Conservation (phyloP, 768 basidiomycete species). For the Macrocybe gigantea region DNA sequence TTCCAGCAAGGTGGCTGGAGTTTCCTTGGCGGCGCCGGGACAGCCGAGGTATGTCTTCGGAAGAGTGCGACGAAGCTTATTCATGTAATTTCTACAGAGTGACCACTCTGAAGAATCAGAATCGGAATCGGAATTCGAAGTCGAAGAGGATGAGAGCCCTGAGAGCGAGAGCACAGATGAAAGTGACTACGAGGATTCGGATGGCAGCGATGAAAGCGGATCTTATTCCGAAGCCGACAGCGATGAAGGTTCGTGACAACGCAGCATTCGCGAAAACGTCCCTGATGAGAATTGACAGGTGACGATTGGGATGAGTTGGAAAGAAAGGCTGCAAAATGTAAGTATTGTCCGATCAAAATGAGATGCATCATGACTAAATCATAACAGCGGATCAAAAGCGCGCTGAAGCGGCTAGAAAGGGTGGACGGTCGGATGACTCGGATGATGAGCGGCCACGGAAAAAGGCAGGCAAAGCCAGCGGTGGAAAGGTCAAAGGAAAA, state of each 20-base stretch:
- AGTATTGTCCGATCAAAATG: constrained; percentile 8
- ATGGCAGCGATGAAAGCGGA: constrained; percentile 56
- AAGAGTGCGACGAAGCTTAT: background rate
- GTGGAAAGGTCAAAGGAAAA: constrained; percentile 29
- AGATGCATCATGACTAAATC: constrained; percentile 13
- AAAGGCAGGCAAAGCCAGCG: constrained; percentile 32
- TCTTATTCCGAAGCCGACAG: constrained; percentile 64
- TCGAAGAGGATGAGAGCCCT: constrained; percentile 50
- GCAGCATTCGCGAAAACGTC: background rate
- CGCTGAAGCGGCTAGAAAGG: constrained; percentile 31
- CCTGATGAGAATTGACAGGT: constrained; percentile 30
- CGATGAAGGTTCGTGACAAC: constrained; percentile 45
- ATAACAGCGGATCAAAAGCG: constrained; percentile 45
- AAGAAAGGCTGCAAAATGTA: constrained; percentile 84
- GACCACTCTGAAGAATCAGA: constrained; percentile 37
- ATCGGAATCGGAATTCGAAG: constrained; percentile 48
- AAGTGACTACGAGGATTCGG: constrained; percentile 67
- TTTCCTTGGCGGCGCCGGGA: constrained; percentile 75
- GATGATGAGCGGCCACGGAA: constrained; percentile 44
- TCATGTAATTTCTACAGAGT: constrained; percentile 23
- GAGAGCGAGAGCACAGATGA: constrained; percentile 53
- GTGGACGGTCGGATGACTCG: constrained; percentile 47
- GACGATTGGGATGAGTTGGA: constrained; percentile 98
- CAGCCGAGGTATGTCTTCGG: constrained; percentile 52
- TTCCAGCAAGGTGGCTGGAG: constrained; percentile 96